phyloP scores from a whole-genome alignment of 2,329 filamentous ascomycete species.

The Aspergillus hiratsukae region DNA sequence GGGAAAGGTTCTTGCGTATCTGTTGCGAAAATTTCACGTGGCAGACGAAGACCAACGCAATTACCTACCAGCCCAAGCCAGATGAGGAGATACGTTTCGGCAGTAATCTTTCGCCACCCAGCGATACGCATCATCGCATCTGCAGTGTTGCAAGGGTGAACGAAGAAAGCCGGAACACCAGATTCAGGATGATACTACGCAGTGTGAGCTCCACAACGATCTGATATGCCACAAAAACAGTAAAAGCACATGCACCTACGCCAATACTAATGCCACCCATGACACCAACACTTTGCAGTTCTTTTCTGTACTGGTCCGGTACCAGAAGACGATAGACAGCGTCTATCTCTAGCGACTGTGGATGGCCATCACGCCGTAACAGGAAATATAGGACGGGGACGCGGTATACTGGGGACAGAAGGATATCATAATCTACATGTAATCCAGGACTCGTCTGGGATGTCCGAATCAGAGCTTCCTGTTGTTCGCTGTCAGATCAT shows the following conservation, averaged over 20 bases:
- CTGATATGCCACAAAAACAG: constrained; percentile 9
- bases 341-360: constrained; percentile 59
- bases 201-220: constrained; percentile 32
- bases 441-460: constrained; percentile 32
- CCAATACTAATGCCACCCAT: constrained; percentile 72
- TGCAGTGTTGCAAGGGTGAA: constrained; percentile 87
- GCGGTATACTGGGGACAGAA: constrained; percentile 69
- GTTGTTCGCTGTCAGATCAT: constrained; percentile 29
- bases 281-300: constrained; percentile 57
- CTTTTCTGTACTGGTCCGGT: constrained; percentile 59
- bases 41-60: constrained; percentile 73
- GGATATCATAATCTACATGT: constrained; percentile 66
- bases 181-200: constrained; percentile 76
- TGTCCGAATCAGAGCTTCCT: constrained; percentile 41
- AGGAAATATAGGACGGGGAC: constrained; percentile 74
- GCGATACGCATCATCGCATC: constrained; percentile 69
- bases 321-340: constrained; percentile 68
- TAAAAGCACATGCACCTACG: constrained; percentile 52
- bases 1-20: constrained; percentile 17
- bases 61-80: constrained; percentile 88
- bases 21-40: constrained; percentile 55
- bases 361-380: constrained; percentile 54
- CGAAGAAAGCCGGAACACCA: constrained; percentile 75
- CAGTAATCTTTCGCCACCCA: constrained; percentile 32
- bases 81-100: constrained; percentile 70